These are phyloP conservation scores for Multifurca ochricompacta DNA, from an alignment of 768 basidiomycete species.

Conservation along the genomic window DNA sequence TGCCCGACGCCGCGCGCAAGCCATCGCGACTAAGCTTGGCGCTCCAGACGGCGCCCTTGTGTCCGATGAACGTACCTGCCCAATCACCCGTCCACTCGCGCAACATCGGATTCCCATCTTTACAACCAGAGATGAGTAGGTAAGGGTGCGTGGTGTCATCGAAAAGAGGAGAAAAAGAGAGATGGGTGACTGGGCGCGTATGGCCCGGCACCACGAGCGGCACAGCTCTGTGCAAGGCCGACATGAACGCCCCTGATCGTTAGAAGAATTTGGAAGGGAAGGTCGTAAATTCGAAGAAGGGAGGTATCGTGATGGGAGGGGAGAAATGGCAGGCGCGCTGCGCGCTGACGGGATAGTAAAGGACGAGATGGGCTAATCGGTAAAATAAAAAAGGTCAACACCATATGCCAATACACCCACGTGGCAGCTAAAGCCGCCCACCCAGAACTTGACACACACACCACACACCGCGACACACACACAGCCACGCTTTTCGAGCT, in stretches of 20 bases:
- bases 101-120: conserved; percentile 97
- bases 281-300: conserved; percentile 2
- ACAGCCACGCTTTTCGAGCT: too few species aligned
- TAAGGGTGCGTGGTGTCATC: conserved; percentile 83
- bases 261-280: conserved; percentile 3
- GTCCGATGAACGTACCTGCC: conserved; percentile 88
- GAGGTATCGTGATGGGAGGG: conserved; percentile 12
- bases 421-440: too few species aligned
- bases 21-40: conserved; percentile 85
- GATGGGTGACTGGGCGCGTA: conserved; percentile 84
- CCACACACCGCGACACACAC: too few species aligned
- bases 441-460: too few species aligned
- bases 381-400: too few species aligned
- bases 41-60: conserved; percentile 96
- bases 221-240: conserved; percentile 41
- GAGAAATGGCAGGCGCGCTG: conserved; percentile 26
- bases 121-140: conserved; percentile 92
- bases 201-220: conserved; percentile 83
- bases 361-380: background rate
- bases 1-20: conserved; percentile 82
- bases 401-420: too few species aligned
- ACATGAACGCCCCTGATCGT: conserved; percentile 10
- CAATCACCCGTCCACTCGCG: conserved; percentile 98
- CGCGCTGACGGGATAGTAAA: conserved; percentile 24
- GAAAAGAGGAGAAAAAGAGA: conserved; percentile 84